Conservation (phyloP, 495 filamentous ascomycete species). For the Hypomontagnella monticulosa region DNA sequence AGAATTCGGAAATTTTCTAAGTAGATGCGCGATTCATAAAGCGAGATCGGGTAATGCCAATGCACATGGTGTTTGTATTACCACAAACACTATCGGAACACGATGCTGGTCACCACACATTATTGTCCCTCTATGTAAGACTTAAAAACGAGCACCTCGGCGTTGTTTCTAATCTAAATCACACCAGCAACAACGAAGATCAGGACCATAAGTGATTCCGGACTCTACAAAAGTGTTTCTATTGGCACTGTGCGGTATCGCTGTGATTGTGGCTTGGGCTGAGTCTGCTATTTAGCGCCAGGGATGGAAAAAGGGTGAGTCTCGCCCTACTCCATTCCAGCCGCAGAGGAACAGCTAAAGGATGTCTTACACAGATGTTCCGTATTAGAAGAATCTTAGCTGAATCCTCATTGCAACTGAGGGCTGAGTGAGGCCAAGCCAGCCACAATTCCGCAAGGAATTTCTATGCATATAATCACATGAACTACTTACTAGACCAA, state of each 20-base stretch:
- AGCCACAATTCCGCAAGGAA: constrained; percentile 1
- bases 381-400: neutral
- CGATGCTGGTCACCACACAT: neutral
- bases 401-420: constrained; percentile 6
- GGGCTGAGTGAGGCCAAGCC: neutral
- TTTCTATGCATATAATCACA: neutral
- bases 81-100: too few relatives aligned
- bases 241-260: neutral
- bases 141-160: too few relatives aligned
- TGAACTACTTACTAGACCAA: constrained; percentile 1
- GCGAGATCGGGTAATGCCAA: too few relatives aligned
- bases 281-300: neutral
- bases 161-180: too few relatives aligned
- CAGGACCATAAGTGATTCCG: neutral
- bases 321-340: neutral
- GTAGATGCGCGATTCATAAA: too few relatives aligned
- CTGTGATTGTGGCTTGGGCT: constrained; percentile 1
- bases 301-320: neutral
- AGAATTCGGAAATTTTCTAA: too few relatives aligned
- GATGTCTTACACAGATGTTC: neutral
- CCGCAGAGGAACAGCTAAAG: neutral
- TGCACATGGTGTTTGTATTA: too few relatives aligned
- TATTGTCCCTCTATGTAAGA: neutral
- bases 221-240: neutral
- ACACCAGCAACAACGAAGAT: too few relatives aligned